These are phyloP conservation scores for Ogataea chonburiensis DNA, from an alignment of 805 yeast genomes.

Conservation along the genomic window DNA sequence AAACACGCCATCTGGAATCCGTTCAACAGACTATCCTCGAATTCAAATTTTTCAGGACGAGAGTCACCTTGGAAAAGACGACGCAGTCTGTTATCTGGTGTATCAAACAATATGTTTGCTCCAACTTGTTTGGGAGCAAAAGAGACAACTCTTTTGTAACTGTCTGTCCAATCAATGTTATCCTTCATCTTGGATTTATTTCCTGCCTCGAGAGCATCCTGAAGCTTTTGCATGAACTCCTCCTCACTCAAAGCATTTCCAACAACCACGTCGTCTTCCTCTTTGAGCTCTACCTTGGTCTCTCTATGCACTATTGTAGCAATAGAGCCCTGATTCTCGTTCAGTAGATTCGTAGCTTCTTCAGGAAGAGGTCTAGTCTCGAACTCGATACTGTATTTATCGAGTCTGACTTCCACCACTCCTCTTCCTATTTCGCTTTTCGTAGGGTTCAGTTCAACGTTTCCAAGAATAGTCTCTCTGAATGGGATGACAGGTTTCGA, in stretches of 20 bases:
- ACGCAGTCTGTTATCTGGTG: slow-evolving; percentile 35
- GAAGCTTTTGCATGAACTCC: slow-evolving; percentile 36
- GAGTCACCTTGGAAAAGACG: slow-evolving; percentile 30
- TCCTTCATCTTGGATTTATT: slow-evolving; percentile 23
- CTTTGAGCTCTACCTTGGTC: slow-evolving; percentile 15
- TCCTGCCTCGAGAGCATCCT: slow-evolving; percentile 25
- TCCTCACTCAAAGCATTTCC: slow-evolving; percentile 35
- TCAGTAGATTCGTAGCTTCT: slow-evolving; percentile 47
- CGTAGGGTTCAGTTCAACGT: slow-evolving; percentile 48
- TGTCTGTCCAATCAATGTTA: slow-evolving; percentile 31
- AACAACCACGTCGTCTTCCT: slow-evolving; percentile 41
- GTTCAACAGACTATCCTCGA: slow-evolving; percentile 64
- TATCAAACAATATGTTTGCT: slow-evolving; percentile 69
- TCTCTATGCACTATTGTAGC: slow-evolving; percentile 33
- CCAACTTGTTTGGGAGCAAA: slow-evolving; percentile 82
- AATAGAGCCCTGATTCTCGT: slow-evolving; percentile 45
- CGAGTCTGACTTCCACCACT: slow-evolving; percentile 48
- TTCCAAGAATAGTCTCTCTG: slow-evolving; percentile 70
- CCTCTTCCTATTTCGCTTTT: slow-evolving; percentile 51
- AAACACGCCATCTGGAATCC: slow-evolving; percentile 82
- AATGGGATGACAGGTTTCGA: slow-evolving; percentile 95
- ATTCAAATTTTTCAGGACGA: slow-evolving; percentile 32
- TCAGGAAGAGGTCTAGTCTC: slow-evolving; percentile 55
- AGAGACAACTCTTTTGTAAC: slow-evolving; percentile 46
- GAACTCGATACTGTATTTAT: slow-evolving; percentile 42